Base-by-base conservation (phyloP, 176 grass and related monocot genomes). In the Oryza rufipogon region DNA sequence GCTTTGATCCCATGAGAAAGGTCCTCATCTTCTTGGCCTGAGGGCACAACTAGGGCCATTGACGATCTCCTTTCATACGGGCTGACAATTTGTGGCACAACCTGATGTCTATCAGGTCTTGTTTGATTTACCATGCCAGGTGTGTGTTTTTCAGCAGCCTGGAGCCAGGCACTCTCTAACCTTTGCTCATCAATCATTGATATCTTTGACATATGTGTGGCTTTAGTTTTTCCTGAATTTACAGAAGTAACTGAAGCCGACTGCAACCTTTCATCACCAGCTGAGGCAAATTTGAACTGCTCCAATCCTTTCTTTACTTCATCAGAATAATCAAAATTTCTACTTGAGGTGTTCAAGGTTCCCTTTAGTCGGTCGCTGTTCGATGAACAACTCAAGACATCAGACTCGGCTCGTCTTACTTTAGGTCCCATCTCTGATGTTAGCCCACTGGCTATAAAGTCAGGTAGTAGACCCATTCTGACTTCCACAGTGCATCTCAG, bases 131-230 rank as follows among this genome's bases (percentile, higher is more conserved):
- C 32, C 51, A 90, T 45, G 70, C 64, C 64, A 75, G 92, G 86
- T 20, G 80, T 89, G 26, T 78, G 80, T 68, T 94, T 94, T 28
- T 87, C 89, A 74, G 46, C 54, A 86, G 73, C 75, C 84, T 94
- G 88, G 56, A 97, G 86, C 92, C 95, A 90, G 22, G 88, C 94
- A 68, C 88, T 92, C 77, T 97, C 94, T 19, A 94, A 87, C 56
- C 89, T 89, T 77, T 91, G 91, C 11, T 94, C 91, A 38, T 87
- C 91, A 47, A 30, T 41, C 46, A 65, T 63, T 82, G 80, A 20
- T 81, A 70, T 68, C 49, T 86, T 68, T 66, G 76, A 41, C 73
- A 16, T 64, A 38, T 81, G 66, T 7, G 2, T 20, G 44, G 83
- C 11, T 64, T 76, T 58, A 71, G 74, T 38, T 71, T 85, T 82